Evolutionary conservation across 768 basidiomycete genomes (phyloP), one percentile per base, ranked within the genome.

Genomic region (Strobilomyces dryophilus): DNA sequence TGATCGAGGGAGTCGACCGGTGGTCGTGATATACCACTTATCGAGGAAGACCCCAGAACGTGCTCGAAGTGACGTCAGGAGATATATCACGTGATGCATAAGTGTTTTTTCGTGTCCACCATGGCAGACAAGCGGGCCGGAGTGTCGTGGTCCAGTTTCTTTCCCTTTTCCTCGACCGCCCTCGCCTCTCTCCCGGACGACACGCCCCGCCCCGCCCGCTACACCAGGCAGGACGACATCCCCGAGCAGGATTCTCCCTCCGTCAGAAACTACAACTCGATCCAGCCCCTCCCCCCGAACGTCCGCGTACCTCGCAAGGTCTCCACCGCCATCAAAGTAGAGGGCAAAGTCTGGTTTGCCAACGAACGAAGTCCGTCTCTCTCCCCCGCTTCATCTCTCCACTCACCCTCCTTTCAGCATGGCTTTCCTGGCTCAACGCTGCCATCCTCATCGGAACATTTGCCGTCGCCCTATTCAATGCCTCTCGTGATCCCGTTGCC

Each of bases 341-440:
- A 98, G 66, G 85, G 84, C 20, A 98, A 98, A 64, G 94, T 98
- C 45, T 98, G 95, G 94, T 95, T 98, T 67, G 93, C 94, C 9
- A 97, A 97, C 64, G 94, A 98, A 71, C 76, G 92, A 65, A 93
- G 91, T 93, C 44, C 55, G 84, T 46, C 43, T 10, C 12, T 9
- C 15, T 26, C 8, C 14, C 45, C 24, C 48, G 4, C 10, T 37
- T 29, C 37, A 17, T 49, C 36, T 29, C 29, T 27, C 31, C 15
- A 14, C 9, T 63, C 31, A 65, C 34, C n/a, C 24, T 26, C 46
- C 36, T 45, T 48, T 2, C 48, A 92, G 91, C 95, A 2, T 97
- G 94, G 89, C 79, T 98, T 31, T 81, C 94, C 0, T 99, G 95
- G 84, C 75, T 98, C 48, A 90, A 89, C 57, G 85, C 89, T 40